Base-by-base conservation (phyloP, 306 rosid genomes). In the Elaeagnus macrophylla region DNA sequence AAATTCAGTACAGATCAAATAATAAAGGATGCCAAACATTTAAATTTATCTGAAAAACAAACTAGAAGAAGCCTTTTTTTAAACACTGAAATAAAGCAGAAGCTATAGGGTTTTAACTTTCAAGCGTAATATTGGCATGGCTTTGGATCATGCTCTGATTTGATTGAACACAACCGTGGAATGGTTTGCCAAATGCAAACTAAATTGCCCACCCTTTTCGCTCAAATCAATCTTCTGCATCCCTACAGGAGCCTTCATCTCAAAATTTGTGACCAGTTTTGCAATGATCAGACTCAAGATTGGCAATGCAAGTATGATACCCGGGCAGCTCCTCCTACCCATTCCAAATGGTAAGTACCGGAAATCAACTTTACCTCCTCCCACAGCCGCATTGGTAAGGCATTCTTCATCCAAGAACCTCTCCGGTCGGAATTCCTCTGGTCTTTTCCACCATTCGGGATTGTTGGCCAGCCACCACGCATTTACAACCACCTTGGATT, bases 401-500 rank as follows among this genome's bases (percentile, higher is more conserved):
- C 48, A 7, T 12, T 88, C 96, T 77, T 88, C 96, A 37, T 82
- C 69, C 60, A 84, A 51, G 75, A 84, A 88, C 70, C 96, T 73
- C 59, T 88, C 90, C 0, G 96, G 96, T 63, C 84, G 64, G 25
- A 88, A 88, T 70, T 84, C 85, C 39, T 82, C 75, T 0, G 96
- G 88, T 7, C 79, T 70, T 20, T 65, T 64, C 96, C 96, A 88
- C 90, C 94, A 84, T 8, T 45, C 46, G 0, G 94, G 96, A 66
- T 84, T 88, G 64, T 88, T 88, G 7, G 85, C 84, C 13, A 88
- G 77, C 94, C 94, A 84, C 96, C 96, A 88, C 1, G 94, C 96
- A 65, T 84, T 88, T 49, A 84, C 94, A 3, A 84, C 83, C 38
- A 88, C 94, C 76, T 88, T 88, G 0, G 85, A 79, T 67, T 88